phyloP scores from a whole-genome alignment of 257 asterid genomes.

The Scutellaria galericulata region DNA sequence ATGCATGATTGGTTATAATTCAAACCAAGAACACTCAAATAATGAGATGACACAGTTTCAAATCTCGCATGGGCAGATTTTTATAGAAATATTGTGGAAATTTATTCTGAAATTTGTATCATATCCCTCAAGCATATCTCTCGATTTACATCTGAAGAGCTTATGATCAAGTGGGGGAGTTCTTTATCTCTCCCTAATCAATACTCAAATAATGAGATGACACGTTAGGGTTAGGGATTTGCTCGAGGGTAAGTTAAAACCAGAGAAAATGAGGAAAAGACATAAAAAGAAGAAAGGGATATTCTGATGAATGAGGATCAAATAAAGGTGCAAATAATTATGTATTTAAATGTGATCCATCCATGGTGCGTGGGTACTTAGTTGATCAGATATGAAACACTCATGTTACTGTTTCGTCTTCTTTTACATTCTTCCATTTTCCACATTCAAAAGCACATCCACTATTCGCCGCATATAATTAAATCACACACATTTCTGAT shows the following conservation, averaged over 20 bases:
- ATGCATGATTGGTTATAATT: constrained; percentile 16
- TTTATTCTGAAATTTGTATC: too few relatives aligned
- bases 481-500: too few relatives aligned
- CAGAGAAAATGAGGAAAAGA: neutral
- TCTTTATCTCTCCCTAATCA: too few relatives aligned
- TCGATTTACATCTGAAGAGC: too few relatives aligned
- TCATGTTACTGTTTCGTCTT: constrained; percentile 22
- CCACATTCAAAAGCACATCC: constrained; percentile 35
- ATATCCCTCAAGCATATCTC: too few relatives aligned
- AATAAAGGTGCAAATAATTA: neutral
- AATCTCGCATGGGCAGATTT: too few relatives aligned
- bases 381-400: constrained; percentile 21
- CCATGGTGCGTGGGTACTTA: constrained; percentile 42
- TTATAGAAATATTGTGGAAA: too few relatives aligned
- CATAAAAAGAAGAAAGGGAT: neutral
- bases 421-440: neutral
- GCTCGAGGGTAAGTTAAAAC: neutral
- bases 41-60: constrained; percentile 19
- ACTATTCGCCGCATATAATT: constrained; percentile 41
- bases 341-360: constrained; percentile 43
- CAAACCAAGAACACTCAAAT: constrained; percentile 24
- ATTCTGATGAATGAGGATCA: constrained; percentile 1
- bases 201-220: constrained; percentile 19
- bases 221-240: constrained; percentile 24
- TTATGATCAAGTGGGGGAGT: too few relatives aligned